phyloP scores from a whole-genome alignment of 2,329 filamentous ascomycete genomes.

The Trichoderma sp. region DNA sequence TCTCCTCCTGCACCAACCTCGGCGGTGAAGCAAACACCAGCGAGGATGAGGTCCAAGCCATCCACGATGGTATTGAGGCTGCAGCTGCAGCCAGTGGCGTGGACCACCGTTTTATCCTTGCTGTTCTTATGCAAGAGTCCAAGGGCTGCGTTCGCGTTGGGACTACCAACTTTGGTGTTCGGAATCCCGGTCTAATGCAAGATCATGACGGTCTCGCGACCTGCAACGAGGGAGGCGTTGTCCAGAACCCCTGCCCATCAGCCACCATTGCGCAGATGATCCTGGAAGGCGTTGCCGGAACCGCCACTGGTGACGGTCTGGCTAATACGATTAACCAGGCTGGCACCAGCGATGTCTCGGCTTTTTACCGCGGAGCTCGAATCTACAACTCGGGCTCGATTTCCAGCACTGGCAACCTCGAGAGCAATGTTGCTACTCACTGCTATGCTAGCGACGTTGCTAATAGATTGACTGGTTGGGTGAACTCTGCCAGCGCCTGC shows the following conservation, averaged over 20 bases:
- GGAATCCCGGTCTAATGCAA: slow-evolving; percentile 49
- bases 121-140: slow-evolving; percentile 50
- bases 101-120: slow-evolving; percentile 48
- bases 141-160: slow-evolving; percentile 48
- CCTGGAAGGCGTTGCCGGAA: slow-evolving; percentile 48
- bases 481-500: slow-evolving; percentile 31
- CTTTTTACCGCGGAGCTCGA: slow-evolving; percentile 32
- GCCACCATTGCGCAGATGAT: slow-evolving; percentile 39
- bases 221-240: slow-evolving; percentile 39
- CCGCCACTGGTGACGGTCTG: slow-evolving; percentile 48
- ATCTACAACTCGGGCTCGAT: slow-evolving; percentile 34
- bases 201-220: slow-evolving; percentile 42
- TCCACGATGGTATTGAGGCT: slow-evolving; percentile 37
- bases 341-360: slow-evolving; percentile 24
- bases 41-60: slow-evolving; percentile 27
- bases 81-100: slow-evolving; percentile 38
- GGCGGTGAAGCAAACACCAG: slow-evolving; percentile 26
- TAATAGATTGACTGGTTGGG: slow-evolving; percentile 34
- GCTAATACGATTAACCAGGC: slow-evolving; percentile 27
- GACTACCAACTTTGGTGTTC: slow-evolving; percentile 46
- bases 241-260: slow-evolving; percentile 38
- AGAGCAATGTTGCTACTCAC: slow-evolving; percentile 30
- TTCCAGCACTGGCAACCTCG: slow-evolving; percentile 31
- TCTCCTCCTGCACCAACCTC: slow-evolving; percentile 28
- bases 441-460: slow-evolving; percentile 34